These are phyloP conservation scores for Samsoniella hepiali DNA, from an alignment of 2,329 filamentous ascomycete genomes.

Conservation along the genomic window DNA sequence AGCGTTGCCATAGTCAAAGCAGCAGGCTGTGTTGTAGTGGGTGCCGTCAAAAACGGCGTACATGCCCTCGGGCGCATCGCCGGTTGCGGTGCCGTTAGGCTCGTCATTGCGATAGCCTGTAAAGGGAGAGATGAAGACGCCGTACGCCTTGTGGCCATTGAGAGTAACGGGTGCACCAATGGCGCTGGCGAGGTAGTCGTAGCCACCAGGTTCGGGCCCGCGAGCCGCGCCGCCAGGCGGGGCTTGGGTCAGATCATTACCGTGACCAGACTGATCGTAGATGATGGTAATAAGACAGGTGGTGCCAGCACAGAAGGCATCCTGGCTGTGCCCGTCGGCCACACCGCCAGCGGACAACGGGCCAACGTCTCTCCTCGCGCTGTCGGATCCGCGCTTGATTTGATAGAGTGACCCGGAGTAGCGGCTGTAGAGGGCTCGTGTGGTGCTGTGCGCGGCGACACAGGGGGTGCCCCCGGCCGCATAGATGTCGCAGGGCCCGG, in stretches of 20 bases:
- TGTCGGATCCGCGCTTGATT: slow-evolving; percentile 49
- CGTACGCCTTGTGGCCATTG: slow-evolving; percentile 60
- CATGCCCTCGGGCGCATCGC: slow-evolving; percentile 56
- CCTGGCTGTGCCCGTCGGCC: slow-evolving; percentile 58
- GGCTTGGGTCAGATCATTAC: slow-evolving; percentile 62
- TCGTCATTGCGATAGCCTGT: slow-evolving; percentile 62
- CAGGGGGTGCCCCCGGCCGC: slow-evolving; percentile 54
- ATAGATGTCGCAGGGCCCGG: slow-evolving; percentile 61
- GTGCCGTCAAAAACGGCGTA: slow-evolving; percentile 59
- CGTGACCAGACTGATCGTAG: slow-evolving; percentile 62
- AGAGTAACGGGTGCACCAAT: slow-evolving; percentile 59
- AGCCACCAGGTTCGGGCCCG: slow-evolving; percentile 55
- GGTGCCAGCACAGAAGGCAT: slow-evolving; percentile 57
- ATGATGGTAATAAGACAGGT: slow-evolving; percentile 63
- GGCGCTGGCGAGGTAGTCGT: slow-evolving; percentile 58
- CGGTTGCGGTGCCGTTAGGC: slow-evolving; percentile 49
- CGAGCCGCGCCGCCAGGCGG: slow-evolving; percentile 52
- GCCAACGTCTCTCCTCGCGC: slow-evolving; percentile 44
- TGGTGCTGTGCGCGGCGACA: slow-evolving; percentile 60
- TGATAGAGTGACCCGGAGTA: slow-evolving; percentile 57
- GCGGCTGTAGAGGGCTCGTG: slow-evolving; percentile 54
- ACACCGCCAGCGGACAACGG: slow-evolving; percentile 58
- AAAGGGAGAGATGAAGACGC: slow-evolving; percentile 59
- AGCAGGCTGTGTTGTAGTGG: slow-evolving; percentile 58
- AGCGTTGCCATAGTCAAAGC: slow-evolving; percentile 56